Evolutionary conservation across 805 yeast genomes (phyloP).

Genomic region (Wickerhamomyces bisporus): DNA sequence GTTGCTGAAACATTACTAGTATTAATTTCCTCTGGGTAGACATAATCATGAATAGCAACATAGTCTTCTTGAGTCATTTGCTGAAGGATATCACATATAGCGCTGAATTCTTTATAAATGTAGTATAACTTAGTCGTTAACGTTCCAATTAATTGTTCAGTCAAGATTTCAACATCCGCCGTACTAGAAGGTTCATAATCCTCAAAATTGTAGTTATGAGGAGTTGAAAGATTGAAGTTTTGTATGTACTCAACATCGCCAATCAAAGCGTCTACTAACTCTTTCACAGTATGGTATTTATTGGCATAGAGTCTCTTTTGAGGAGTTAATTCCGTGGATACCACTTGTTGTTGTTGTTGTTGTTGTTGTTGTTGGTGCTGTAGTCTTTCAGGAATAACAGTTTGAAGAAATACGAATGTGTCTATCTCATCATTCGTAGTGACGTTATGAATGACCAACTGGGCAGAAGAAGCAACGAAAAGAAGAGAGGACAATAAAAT

Average conservation of each 20-base stretch:
- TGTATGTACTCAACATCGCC: constrained; percentile 9
- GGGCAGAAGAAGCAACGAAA: no score
- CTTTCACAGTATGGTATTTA: constrained; percentile 4
- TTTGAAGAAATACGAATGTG: no score
- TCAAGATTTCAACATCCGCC: background rate
- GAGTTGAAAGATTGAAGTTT: constrained; percentile 3
- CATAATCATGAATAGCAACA: constrained; percentile 13
- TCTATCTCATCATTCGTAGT: no score
- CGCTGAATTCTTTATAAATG: constrained; percentile 6
- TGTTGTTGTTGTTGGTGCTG: no score
- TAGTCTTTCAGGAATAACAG: no score
- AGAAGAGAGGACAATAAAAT: no score
- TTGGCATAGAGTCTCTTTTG: no score
- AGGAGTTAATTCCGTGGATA: no score
- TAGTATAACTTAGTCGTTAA: constrained; percentile 5
- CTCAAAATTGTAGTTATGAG: constrained; percentile 1
- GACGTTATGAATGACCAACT: no score
- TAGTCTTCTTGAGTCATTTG: constrained; percentile 14
- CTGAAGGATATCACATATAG: constrained; percentile 12
- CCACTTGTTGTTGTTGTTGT: no score
- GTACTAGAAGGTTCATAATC: constrained; percentile 2
- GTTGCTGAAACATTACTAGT: background rate
- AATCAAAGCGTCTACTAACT: constrained; percentile 4
- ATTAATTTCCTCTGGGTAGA: constrained; percentile 4
- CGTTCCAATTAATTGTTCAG: constrained; percentile 5